Evolutionary conservation across 1,139 yeast species (phyloP), one percentile per base, ranked within the genome.

Genomic region (Lodderomyces elongisporus): DNA sequence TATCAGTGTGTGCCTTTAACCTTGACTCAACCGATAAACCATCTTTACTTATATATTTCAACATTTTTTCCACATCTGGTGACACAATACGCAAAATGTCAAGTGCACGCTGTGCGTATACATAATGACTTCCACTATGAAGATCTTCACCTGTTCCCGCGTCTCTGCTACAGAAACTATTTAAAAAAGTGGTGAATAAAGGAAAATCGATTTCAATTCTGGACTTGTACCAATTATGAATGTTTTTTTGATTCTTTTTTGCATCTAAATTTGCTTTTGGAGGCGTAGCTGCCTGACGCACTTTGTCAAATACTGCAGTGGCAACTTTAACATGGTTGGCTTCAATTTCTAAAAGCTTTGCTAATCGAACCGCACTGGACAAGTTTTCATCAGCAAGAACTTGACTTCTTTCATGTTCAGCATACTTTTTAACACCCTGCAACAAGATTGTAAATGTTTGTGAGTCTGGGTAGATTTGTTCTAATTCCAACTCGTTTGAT

Each of bases 381-480:
- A 56, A 37, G 2, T 38, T 39, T 1, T 44, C 32, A 25, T 52
- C 47, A 8, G 28, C 33, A 5, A 36, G 38, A 7, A 60, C 42
- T 7, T 28, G 26, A 3, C 48, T 48, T 4, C 54, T 49, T 22
- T 53, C 42, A 25, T 30, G 20, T 14, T 51, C 45, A 18, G 54
- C 46, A 31, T 47, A 51, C 27, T 48, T 52, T 28, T 54, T 58
- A 12, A 62, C 38, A 4, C 74, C 74, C 35, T 60, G 55, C 14
- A 66, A 48, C 34, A 68, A 56, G 14, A 63, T 66, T 1, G 73
- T 64, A 32, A 62, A 68, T 2, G 73, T 60, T 33, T 59, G 65
- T 17, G 56, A 47, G 41, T 66, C 56, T 2, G 74, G 66, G 4
- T 42, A 35, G 8, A 65, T 37, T 6, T 30, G 35, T 3, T 41